A percentile compares a stretch with the other conserved stretches of the same genome.
These are phyloP conservation scores for Cryphonectria radicalis DNA, from an alignment of 2,329 filamentous ascomycete species.

Conservation along the genomic window DNA sequence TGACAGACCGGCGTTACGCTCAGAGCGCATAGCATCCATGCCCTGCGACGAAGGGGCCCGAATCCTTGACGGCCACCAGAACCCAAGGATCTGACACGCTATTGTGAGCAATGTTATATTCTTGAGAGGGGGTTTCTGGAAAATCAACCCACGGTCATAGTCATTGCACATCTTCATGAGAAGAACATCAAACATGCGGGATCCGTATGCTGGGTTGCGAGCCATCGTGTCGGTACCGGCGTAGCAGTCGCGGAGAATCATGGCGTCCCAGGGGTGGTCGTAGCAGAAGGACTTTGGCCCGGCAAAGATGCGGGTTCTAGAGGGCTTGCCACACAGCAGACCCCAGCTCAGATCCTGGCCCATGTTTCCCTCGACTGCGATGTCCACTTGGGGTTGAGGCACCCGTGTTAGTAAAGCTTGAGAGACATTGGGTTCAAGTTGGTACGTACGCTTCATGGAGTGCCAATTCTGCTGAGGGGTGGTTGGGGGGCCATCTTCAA, in stretches of 20 bases:
- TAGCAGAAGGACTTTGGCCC: neutral
- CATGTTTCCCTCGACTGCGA: conserved; percentile 3
- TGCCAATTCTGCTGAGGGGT: conserved; percentile 6
- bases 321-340: conserved; percentile 7
- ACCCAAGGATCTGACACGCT: conserved; percentile 14
- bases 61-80: conserved; percentile 12
- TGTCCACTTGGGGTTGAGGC: conserved; percentile 5
- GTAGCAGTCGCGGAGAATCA: conserved; percentile 21
- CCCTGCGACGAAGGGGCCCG: neutral
- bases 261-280: conserved; percentile 16
- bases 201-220: neutral
- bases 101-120: neutral
- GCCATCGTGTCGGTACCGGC: neutral
- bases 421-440: neutral
- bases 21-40: neutral
- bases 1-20: neutral
- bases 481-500: neutral
- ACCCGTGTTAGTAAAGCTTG: no score
- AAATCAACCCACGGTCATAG: neutral
- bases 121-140: no score
- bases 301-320: conserved; percentile 13
- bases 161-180: conserved; percentile 24
- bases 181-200: conserved; percentile 15
- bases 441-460: conserved; percentile 11
- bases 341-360: conserved; percentile 2